A percentile compares a stretch with the other conserved stretches of the same genome.
phyloP scores from a whole-genome alignment of 2,329 filamentous ascomycete genomes.

The Colletotrichum sp. region DNA sequence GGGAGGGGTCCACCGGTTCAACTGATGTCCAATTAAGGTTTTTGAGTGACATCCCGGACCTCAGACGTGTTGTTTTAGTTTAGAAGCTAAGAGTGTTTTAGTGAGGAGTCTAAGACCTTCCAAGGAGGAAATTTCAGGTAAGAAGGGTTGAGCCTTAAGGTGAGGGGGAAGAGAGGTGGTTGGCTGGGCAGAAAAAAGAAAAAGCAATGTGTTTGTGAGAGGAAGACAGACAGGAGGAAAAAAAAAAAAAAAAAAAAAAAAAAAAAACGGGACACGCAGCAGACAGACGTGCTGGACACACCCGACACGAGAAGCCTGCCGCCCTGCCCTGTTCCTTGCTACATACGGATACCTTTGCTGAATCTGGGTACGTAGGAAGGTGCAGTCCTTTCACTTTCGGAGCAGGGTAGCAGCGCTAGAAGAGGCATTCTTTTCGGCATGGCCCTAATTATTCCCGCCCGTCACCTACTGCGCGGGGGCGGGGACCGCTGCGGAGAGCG shows the following conservation, averaged over 20 bases:
- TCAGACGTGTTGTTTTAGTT: conserved; percentile 2
- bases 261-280: neutral
- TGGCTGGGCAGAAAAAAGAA: neutral
- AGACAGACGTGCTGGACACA: neutral
- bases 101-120: neutral
- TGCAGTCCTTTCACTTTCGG: neutral
- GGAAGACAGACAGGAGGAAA: neutral
- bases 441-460: neutral
- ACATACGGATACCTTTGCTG: neutral
- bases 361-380: neutral
- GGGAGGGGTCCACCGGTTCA: neutral
- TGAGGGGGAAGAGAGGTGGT: neutral
- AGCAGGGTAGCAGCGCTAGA: neutral
- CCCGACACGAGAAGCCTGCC: neutral
- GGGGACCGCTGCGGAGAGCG: neutral
- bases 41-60: conserved; percentile 16
- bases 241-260: neutral
- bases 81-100: neutral
- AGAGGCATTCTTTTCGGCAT: neutral
- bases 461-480: neutral
- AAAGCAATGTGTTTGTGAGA: neutral
- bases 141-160: neutral
- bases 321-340: neutral
- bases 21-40: conserved; percentile 21
- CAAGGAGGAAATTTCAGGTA: neutral